These are phyloP conservation scores for Lachancea sp. DNA, from an alignment of 805 yeast species.

Conservation along the genomic window DNA sequence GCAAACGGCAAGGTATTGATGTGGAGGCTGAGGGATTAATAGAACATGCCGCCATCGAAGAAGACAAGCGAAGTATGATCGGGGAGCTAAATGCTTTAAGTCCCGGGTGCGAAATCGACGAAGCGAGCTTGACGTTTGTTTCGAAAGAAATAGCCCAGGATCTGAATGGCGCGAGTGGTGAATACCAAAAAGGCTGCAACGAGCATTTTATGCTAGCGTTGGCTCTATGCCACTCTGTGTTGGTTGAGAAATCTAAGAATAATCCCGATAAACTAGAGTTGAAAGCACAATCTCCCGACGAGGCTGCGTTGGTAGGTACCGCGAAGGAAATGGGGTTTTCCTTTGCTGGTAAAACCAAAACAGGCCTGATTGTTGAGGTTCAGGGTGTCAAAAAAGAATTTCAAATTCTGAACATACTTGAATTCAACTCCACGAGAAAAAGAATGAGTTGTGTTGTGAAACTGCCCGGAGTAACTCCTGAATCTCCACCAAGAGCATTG, in stretches of 20 bases:
- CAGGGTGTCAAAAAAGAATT: constrained; percentile 68
- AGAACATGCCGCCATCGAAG: constrained; percentile 48
- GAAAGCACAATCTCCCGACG: constrained; percentile 83
- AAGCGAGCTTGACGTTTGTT: constrained; percentile 63
- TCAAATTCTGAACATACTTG: constrained; percentile 63
- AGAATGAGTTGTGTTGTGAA: constrained; percentile 81
- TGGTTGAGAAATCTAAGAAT: constrained; percentile 59
- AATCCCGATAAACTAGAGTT: constrained; percentile 50
- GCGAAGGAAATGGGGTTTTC: constrained; percentile 73
- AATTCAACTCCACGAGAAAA: constrained; percentile 78
- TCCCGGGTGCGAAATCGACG: constrained; percentile 38
- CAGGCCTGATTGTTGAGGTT: constrained; percentile 58
- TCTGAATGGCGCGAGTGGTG: constrained; percentile 41
- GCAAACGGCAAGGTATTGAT: constrained; percentile 72
- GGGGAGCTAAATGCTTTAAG: constrained; percentile 36
- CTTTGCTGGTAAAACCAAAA: constrained; percentile 59
- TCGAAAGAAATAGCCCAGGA: constrained; percentile 63
- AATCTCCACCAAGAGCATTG: constrained; percentile 51
- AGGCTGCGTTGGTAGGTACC: constrained; percentile 77
- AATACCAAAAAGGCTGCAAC: constrained; percentile 47
- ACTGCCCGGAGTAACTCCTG: constrained; percentile 45
- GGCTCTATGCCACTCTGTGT: constrained; percentile 73
- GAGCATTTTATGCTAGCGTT: constrained; percentile 73
- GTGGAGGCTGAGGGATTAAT: constrained; percentile 52
- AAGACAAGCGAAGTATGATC: constrained; percentile 58